Evolutionary conservation across 2,329 filamentous ascomycete genomes (phyloP).

Genomic region (Talaromyces islandicus): DNA sequence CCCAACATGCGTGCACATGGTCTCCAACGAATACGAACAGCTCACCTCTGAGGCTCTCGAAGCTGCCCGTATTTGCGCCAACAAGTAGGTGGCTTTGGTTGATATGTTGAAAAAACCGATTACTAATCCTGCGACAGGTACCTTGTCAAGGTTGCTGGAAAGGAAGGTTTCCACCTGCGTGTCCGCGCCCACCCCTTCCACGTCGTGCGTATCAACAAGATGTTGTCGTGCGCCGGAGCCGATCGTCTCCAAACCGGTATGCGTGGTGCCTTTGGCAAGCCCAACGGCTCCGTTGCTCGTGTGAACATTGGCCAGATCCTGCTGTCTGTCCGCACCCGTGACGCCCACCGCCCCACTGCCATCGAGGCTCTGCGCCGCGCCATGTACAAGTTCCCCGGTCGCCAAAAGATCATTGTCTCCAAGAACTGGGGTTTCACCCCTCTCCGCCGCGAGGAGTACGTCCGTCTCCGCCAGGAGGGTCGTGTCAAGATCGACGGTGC

Average conservation of each 20-base stretch:
- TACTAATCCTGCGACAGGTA: constrained; percentile 40
- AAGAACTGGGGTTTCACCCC: constrained; percentile 99
- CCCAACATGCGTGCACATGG: constrained; percentile 97
- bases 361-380: constrained; percentile 98
- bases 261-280: constrained; percentile 99
- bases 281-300: constrained; percentile 97
- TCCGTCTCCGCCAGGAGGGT: constrained; percentile 88
- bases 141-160: constrained; percentile 63
- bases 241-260: constrained; percentile 99
- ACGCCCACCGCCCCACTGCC: constrained; percentile 82
- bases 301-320: constrained; percentile 99
- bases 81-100: constrained; percentile 70
- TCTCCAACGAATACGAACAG: constrained; percentile 99
- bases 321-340: constrained; percentile 93
- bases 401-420: constrained; percentile 99
- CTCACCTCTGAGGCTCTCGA: constrained; percentile 98
- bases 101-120: not conserved
- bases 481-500: constrained; percentile 95
- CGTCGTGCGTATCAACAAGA: constrained; percentile 99
- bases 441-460: constrained; percentile 94
- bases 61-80: constrained; percentile 99
- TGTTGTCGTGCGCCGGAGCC: constrained; percentile 99
- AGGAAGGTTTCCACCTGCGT: constrained; percentile 66
- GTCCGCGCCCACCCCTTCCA: constrained; percentile 96
- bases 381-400: constrained; percentile 99